phyloP scores from a whole-genome alignment of 2,329 filamentous ascomycete species.

The Fusarium mexicanum region DNA sequence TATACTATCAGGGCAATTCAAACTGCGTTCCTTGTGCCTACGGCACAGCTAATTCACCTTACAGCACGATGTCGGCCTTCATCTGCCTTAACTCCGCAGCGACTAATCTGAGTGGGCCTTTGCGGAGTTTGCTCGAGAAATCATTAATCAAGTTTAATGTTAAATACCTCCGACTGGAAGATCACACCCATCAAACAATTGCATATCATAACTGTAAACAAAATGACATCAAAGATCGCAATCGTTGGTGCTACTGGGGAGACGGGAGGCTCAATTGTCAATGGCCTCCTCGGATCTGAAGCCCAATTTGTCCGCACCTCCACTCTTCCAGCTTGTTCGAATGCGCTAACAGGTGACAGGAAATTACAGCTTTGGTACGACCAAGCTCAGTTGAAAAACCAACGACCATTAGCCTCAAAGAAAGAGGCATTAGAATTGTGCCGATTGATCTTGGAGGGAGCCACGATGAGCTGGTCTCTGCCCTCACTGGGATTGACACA shows the following conservation, averaged over 20 bases:
- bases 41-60: neutral
- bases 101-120: neutral
- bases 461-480: conserved; percentile 52
- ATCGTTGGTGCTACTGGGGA: conserved; percentile 55
- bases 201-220: neutral
- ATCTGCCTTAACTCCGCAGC: neutral
- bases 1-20: neutral
- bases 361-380: conserved; percentile 59
- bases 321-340: neutral
- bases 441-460: conserved; percentile 54
- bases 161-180: neutral
- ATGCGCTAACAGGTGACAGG: conserved; percentile 36
- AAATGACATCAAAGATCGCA: conserved; percentile 37
- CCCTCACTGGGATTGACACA: conserved; percentile 55
- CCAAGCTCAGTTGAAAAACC: conserved; percentile 58
- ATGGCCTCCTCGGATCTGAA: conserved; percentile 49
- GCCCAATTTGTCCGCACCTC: conserved; percentile 39
- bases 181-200: neutral
- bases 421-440: conserved; percentile 55
- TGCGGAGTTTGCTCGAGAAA: neutral
- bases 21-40: neutral
- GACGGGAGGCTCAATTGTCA: conserved; percentile 52
- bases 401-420: conserved; percentile 50
- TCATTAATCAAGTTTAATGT: no score
- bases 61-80: neutral